phyloP scores from a whole-genome alignment of 1,284 basidiomycete genomes.

The Caloboletus inedulis region DNA sequence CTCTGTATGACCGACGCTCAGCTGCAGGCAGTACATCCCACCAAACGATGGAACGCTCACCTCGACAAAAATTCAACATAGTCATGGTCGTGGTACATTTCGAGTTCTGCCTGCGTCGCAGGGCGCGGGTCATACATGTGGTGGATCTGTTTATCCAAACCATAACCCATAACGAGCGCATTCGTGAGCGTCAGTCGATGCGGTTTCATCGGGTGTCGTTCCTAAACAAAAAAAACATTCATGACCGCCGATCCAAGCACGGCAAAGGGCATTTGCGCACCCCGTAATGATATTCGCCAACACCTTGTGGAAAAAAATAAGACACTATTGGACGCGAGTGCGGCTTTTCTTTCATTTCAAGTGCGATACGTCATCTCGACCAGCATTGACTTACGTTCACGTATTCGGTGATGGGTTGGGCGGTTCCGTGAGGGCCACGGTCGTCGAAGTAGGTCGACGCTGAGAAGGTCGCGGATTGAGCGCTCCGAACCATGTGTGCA shows the following conservation, averaged over 20 bases:
- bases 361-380: conserved; percentile 27
- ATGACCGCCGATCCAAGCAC: background rate
- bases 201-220: conserved; percentile 98
- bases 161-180: conserved; percentile 93
- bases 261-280: conserved; percentile 44
- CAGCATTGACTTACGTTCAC: conserved; percentile 54
- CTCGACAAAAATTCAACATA: conserved; percentile 93
- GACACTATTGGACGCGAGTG: conserved; percentile 89
- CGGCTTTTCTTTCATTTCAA: conserved; percentile 43
- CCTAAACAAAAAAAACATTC: conserved; percentile 45
- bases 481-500: conserved; percentile 38
- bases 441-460: conserved; percentile 70
- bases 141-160: conserved; percentile 93
- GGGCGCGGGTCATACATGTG: conserved; percentile 85
- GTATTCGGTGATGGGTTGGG: conserved; percentile 70
- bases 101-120: conserved; percentile 88
- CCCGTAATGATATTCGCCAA: conserved; percentile 95
- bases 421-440: conserved; percentile 60
- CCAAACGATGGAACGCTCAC: conserved; percentile 41
- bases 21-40: background rate
- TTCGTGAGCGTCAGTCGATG: conserved; percentile 94
- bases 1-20: conserved; percentile 42
- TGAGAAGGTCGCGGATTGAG: conserved; percentile 64
- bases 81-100: conserved; percentile 89
- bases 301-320: conserved; percentile 93